Percentiles rank a stretch among this genome's conserved stretches.
phyloP scores from a whole-genome alignment of 257 asterid genomes.

The Rhazya stricta region DNA sequence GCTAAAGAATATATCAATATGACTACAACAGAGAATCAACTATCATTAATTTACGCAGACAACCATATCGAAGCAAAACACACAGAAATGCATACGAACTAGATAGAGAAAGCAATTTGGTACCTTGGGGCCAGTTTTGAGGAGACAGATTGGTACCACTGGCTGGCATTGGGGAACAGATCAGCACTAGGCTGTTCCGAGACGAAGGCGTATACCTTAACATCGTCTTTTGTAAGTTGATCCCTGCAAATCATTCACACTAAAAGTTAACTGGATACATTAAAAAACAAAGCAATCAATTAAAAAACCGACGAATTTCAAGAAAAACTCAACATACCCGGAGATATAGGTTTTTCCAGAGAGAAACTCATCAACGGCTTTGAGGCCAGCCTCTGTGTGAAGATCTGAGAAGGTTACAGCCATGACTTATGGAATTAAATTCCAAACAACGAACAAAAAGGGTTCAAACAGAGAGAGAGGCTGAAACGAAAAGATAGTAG shows the following conservation, averaged over 20 bases:
- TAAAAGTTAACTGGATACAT: too few relatives aligned
- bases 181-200: constrained; percentile 54
- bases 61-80: not conserved
- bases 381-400: constrained; percentile 72
- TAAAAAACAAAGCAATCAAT: too few relatives aligned
- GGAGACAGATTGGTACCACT: constrained; percentile 70
- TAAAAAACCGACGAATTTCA: too few relatives aligned
- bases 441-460: not conserved
- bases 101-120: not conserved
- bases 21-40: not conserved
- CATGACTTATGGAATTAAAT: constrained; percentile 31
- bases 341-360: constrained; percentile 72
- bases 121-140: constrained; percentile 64
- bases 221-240: constrained; percentile 63
- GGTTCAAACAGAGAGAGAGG: constrained; percentile 5
- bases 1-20: not conserved
- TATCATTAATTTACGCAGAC: not conserved
- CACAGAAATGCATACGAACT: not conserved
- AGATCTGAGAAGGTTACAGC: constrained; percentile 79
- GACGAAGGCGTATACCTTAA: constrained; percentile 64
- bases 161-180: constrained; percentile 61
- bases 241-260: constrained; percentile 37
- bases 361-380: constrained; percentile 58
- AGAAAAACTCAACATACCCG: too few relatives aligned
- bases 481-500: not conserved